Conservation (phyloP, 495 filamentous ascomycete genomes). For the Neurospora intermedia region DNA sequence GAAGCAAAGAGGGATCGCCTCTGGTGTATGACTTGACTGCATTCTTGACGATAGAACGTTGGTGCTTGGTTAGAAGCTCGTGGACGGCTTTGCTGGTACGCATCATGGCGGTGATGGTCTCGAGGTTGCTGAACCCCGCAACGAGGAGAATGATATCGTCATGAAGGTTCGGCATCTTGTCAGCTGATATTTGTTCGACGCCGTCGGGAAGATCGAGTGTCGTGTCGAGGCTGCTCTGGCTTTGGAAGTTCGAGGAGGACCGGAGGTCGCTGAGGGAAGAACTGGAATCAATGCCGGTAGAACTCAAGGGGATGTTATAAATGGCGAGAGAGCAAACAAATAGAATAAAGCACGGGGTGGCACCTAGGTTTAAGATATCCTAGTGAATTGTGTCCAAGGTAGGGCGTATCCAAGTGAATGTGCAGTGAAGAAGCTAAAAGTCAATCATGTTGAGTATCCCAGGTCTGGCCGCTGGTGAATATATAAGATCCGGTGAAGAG, state of each 20-base stretch:
- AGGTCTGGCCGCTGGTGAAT: background rate
- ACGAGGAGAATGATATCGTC: constrained; percentile 19
- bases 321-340: background rate
- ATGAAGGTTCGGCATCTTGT: background rate
- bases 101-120: constrained; percentile 9
- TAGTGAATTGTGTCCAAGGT: background rate
- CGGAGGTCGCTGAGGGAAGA: background rate
- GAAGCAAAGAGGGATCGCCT: background rate
- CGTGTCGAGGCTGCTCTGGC: background rate
- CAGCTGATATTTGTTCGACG: background rate
- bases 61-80: constrained; percentile 6
- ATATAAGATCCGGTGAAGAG: background rate
- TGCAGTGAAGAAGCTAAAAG: background rate
- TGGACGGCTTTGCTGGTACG: constrained; percentile 10
- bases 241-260: background rate
- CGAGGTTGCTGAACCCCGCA: constrained; percentile 10
- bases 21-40: background rate
- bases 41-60: constrained; percentile 28
- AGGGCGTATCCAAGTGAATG: background rate
- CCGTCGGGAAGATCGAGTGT: background rate
- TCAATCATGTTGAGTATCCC: background rate
- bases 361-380: background rate
- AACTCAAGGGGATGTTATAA: background rate
- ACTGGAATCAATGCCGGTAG: background rate
- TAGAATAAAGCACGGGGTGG: background rate